phyloP scores from a whole-genome alignment of 345 rosid species.

The Citrus unshiu region DNA sequence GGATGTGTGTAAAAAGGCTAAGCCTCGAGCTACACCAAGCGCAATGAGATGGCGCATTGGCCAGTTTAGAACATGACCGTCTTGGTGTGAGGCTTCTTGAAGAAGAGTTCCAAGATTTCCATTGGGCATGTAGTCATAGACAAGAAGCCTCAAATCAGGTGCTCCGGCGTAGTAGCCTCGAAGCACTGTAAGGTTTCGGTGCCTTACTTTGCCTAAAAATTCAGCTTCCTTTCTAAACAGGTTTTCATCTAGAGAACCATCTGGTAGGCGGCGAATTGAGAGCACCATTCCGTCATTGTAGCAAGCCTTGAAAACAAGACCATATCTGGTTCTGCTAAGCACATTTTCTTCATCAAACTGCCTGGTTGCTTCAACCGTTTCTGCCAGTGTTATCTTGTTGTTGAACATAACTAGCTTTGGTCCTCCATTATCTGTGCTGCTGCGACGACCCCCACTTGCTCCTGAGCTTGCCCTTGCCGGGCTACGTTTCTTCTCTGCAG shows the following conservation, averaged over 20 bases:
- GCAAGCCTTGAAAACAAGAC: slow-evolving; percentile 82
- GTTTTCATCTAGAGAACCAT: slow-evolving; percentile 59
- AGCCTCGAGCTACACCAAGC: slow-evolving; percentile 87
- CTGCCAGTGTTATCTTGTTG: slow-evolving; percentile 81
- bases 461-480: slow-evolving; percentile 83
- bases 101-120: slow-evolving; percentile 91
- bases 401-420: slow-evolving; percentile 95
- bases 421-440: slow-evolving; percentile 80
- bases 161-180: slow-evolving; percentile 90
- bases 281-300: slow-evolving; percentile 92
- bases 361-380: slow-evolving; percentile 82
- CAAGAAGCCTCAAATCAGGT: slow-evolving; percentile 75
- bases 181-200: slow-evolving; percentile 78
- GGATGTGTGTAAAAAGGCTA: slow-evolving; percentile 77
- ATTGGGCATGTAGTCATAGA: slow-evolving; percentile 93
- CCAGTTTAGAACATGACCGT: slow-evolving; percentile 97
- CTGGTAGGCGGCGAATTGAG: slow-evolving; percentile 68
- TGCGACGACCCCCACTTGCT: slow-evolving; percentile 69
- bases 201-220: slow-evolving; percentile 73
- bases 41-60: slow-evolving; percentile 99
- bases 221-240: slow-evolving; percentile 86
- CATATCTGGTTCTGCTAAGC: slow-evolving; percentile 68
- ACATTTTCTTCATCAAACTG: slow-evolving; percentile 95
- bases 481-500: slow-evolving; percentile 84
- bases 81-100: slow-evolving; percentile 97